Percentiles rank a stretch among this genome's conserved stretches.
Conservation (phyloP, 192 early-diverging fungal genomes). For the Podila verticillata region DNA sequence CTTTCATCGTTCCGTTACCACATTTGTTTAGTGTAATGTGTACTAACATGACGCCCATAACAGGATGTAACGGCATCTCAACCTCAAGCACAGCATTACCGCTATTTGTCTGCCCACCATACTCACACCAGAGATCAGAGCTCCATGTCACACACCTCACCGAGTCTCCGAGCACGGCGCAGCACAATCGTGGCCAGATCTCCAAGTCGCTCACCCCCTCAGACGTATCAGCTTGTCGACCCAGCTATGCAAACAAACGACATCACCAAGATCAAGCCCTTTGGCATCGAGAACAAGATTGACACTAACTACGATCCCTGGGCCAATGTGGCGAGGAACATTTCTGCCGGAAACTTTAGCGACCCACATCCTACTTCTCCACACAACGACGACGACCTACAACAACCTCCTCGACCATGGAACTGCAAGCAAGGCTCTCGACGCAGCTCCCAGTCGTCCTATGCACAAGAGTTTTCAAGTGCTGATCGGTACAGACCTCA, state of each 20-base stretch:
- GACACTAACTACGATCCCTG: background rate
- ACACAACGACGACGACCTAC: background rate
- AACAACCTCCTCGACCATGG: background rate
- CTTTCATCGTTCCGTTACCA: background rate
- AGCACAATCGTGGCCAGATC: constrained; percentile 7
- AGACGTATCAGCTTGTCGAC: background rate
- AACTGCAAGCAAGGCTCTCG: background rate
- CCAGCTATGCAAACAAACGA: background rate
- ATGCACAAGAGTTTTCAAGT: background rate
- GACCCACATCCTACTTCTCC: background rate
- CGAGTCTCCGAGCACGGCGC: constrained; percentile 1
- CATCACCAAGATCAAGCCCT: background rate
- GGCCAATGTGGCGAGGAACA: background rate
- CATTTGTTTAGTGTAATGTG: too few species aligned
- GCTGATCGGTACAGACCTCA: background rate
- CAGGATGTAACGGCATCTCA: background rate
- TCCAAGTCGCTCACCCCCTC: background rate
- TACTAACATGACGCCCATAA: background rate
- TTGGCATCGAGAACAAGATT: background rate
- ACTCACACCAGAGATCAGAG: background rate
- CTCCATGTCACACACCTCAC: background rate
- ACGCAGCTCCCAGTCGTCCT: background rate
- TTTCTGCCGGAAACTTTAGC: background rate
- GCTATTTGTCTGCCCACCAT: constrained; percentile 2
- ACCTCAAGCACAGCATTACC: background rate